phyloP scores from a whole-genome alignment of 345 rosid genomes.

The Corchorus capsularis region DNA sequence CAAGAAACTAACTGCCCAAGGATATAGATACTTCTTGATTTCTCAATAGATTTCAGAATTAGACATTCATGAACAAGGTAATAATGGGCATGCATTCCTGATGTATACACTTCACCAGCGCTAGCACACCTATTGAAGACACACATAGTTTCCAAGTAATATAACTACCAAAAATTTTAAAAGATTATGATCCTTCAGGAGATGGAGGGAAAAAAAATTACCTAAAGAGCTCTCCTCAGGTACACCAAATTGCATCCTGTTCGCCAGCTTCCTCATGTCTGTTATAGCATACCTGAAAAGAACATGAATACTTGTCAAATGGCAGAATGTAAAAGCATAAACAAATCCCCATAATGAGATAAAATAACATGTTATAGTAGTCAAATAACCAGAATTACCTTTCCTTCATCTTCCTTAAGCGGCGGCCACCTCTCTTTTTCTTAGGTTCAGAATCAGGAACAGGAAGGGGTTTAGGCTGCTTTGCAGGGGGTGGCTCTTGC shows the following conservation, averaged over 20 bases:
- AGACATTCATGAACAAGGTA: neutral
- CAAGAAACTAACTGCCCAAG: neutral
- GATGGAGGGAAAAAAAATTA: constrained; percentile 26
- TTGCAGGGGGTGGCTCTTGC: constrained; percentile 99
- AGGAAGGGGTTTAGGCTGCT: constrained; percentile 96
- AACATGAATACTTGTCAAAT: neutral
- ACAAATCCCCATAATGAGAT: neutral
- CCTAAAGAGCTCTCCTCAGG: constrained; percentile 98
- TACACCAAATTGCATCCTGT: constrained; percentile 94
- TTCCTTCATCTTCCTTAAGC: constrained; percentile 95
- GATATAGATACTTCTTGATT: neutral
- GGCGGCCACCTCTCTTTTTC: constrained; percentile 95
- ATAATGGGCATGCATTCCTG: no score
- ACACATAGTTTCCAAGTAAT: neutral
- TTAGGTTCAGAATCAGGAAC: constrained; percentile 99
- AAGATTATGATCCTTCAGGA: neutral
- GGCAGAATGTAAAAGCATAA: constrained; percentile 15
- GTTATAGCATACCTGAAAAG: constrained; percentile 81
- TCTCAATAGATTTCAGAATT: neutral
- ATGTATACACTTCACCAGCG: neutral
- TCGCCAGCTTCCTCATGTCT: constrained; percentile 96
- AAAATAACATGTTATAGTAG: neutral
- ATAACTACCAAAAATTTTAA: neutral
- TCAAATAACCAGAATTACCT: constrained; percentile 41
- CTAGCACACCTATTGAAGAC: neutral